Evolutionary conservation across 345 rosid species (phyloP), one percentile per base, ranked within the genome.

Genomic region (Lepidium africanum): DNA sequence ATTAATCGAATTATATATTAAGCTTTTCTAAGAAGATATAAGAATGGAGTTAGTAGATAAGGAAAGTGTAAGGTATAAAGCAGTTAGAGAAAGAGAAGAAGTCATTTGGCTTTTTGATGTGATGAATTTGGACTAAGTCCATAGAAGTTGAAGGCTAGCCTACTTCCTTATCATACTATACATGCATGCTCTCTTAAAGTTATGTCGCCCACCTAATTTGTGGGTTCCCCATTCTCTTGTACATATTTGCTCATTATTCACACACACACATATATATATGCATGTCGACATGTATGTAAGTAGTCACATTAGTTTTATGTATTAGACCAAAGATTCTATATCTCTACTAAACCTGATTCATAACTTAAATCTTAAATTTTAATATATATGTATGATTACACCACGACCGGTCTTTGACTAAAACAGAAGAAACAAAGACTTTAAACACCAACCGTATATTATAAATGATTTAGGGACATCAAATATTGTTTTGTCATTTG

Each of bases 121-220:
- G 77, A 74, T 74, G 69, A 74, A 43, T 68, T 60, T 23, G 59
- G 78, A 75, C 74, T 15, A 62, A 75, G 78, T 68, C 78, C 65
- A 62, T 62, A 55, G 65, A 32, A 55, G 53, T 54, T 50, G 68
- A 52, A 64, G 32, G 50, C 33, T 30, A 64, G 32, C 43, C 33
- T 30, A 52, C 32, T 62, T 75, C 64, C 37, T 16, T 56, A 73
- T 62, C 65, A 68, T 62, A 59, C 67, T 52, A 55, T 55, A 47
- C 76, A 72, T 47, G 70, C 51, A 62, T 62, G 55, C 68, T 33
- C 55, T 27, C 5, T 21, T 6, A 50, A 48, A 65, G 65, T 65
- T 19, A 57, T 57, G 59, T 40, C 49, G 47, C 65, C 62, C 60
- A 75, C 78, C 78, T 54, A 68, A 75, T 75, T 3, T 54, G 78